Base-by-base conservation (phyloP, 345 rosid genomes). In the Linum usitatissimum region DNA sequence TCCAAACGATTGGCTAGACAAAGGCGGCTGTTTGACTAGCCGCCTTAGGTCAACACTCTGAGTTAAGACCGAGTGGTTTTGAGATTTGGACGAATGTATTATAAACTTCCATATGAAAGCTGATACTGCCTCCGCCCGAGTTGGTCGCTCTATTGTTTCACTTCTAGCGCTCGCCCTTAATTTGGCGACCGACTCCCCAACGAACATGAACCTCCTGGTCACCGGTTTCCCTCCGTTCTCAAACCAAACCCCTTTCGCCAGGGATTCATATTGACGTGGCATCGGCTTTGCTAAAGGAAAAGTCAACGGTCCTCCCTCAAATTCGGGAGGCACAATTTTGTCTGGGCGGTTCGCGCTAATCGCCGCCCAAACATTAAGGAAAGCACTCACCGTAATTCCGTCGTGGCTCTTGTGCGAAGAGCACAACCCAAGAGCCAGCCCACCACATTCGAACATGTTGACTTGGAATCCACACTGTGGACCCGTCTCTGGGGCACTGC, bases 361-460 rank as follows among this genome's bases (percentile, higher is more conserved):
- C 53, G 65, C 60, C 15, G 71, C 58, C 71, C 68, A 66, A n/a
- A 17, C 40, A 48, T 55, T 18, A 13, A 57, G 59, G 62, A 66
- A 62, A 45, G 15, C 15, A 30, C 65, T 42, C 20, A 18, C 45
- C 2, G 70, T 18, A 3, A 23, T 30, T 39, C 60, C 73, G 18
- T 69, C 61, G 23, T 6, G 30, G 56, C 56, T 19, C 39, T 56
- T 65, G 49, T 62, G 77, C 1, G 19, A 56, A 13, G 53, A 23
- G 53, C 63, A 65, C 42, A 49, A 4, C 9, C 70, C 62, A 4
- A 68, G 59, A 6, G 67, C 73, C 6, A 61, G 2, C 15, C 73
- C 67, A 0, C 73, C 70, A 51, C 73, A 65, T 14, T 49, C 38
- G 38, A 73, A 69, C 23, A 56, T 13, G 57, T 62, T 69, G 6